Conservation (phyloP, 305 asterid genomes). For the Fraxinus angustifolia region DNA sequence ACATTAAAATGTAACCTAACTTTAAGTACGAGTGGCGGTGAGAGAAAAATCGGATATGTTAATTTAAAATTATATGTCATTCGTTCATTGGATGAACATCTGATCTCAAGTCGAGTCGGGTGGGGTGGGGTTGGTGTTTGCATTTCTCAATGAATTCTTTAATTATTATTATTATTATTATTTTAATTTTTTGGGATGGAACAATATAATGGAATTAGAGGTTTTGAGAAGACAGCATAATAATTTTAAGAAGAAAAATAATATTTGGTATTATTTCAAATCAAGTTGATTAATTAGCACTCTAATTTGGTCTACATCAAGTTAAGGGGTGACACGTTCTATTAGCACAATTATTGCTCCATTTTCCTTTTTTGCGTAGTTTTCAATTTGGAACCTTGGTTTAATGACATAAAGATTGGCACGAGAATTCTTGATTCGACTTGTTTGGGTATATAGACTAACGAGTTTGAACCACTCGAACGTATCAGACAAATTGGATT, state of each 20-base stretch:
- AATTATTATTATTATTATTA: too few relatives aligned
- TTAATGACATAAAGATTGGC: not conserved
- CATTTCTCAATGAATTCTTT: not conserved
- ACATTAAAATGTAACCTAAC: not conserved
- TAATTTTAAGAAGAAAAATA: not conserved
- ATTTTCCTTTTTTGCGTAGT: not conserved
- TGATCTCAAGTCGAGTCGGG: too few relatives aligned
- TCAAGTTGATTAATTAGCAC: not conserved
- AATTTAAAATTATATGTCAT: too few relatives aligned
- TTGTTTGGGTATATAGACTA: not conserved
- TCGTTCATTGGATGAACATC: too few relatives aligned
- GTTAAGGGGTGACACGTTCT: not conserved
- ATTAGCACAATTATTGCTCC: not conserved
- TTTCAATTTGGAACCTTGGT: not conserved
- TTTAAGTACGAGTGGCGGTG: not conserved
- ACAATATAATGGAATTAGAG: not conserved
- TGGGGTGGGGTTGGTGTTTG: not conserved
- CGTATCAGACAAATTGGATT: not conserved
- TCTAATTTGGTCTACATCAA: not conserved
- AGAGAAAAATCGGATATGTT: not conserved
- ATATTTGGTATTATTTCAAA: constrained; percentile 11
- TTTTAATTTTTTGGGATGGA: not conserved
- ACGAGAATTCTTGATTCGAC: not conserved
- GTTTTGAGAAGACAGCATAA: not conserved
- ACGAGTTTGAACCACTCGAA: not conserved